phyloP scores from a whole-genome alignment of 345 rosid genomes.

The Citrus medica region DNA sequence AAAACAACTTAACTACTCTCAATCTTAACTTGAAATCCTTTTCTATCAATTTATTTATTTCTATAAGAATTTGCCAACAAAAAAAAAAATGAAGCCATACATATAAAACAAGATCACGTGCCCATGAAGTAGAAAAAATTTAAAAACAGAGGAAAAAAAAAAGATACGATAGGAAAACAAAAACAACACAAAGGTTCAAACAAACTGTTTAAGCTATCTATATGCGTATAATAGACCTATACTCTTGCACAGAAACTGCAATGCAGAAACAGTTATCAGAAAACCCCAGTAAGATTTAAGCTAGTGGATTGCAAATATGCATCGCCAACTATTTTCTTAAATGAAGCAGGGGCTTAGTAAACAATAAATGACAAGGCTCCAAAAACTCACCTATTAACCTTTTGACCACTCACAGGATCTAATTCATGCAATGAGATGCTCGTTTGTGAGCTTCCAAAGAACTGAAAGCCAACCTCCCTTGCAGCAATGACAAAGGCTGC shows the following conservation, averaged over 20 bases:
- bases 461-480: constrained; percentile 75
- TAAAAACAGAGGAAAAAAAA: background rate
- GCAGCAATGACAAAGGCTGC: constrained; percentile 87
- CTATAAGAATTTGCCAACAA: background rate
- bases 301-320: background rate
- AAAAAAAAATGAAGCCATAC: background rate
- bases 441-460: constrained; percentile 58
- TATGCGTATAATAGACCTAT: background rate
- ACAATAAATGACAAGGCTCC: background rate
- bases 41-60: background rate
- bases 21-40: background rate
- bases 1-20: background rate
- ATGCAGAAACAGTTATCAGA: background rate
- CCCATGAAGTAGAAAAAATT: background rate
- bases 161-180: background rate
- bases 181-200: background rate
- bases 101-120: background rate
- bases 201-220: background rate
- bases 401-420: constrained; percentile 35
- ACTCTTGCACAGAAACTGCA: background rate
- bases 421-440: constrained; percentile 56
- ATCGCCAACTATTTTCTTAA: background rate
- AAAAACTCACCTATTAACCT: constrained; percentile 41
- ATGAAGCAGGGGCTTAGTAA: background rate
- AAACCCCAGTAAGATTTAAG: background rate